These are phyloP conservation scores for Coprinopsis sp. DNA, from an alignment of 768 basidiomycete species.

Conservation along the genomic window DNA sequence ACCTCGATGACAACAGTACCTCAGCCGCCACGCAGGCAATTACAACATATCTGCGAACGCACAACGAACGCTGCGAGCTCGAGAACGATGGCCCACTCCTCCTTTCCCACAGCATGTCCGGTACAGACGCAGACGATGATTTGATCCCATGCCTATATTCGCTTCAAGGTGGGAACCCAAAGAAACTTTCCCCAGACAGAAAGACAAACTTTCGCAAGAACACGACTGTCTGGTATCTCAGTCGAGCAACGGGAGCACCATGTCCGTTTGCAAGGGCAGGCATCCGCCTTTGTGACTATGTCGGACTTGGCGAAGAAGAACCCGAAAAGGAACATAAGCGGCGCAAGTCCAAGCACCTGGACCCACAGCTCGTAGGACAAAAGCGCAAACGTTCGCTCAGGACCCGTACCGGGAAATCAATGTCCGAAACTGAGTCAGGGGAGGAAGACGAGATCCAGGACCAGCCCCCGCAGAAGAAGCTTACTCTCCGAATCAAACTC, in stretches of 20 bases:
- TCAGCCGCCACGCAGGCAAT: slow-evolving; percentile 80
- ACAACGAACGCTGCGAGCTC: slow-evolving; percentile 64
- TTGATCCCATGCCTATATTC: slow-evolving; percentile 69
- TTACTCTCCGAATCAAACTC: slow-evolving; percentile 62
- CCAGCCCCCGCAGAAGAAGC: slow-evolving; percentile 57
- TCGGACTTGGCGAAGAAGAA: slow-evolving; percentile 41
- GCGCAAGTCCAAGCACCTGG: slow-evolving; percentile 14
- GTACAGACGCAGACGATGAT: slow-evolving; percentile 68
- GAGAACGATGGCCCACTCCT: slow-evolving; percentile 73
- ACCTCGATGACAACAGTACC: slow-evolving; percentile 52
- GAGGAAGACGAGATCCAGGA: slow-evolving; percentile 35
- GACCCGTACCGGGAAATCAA: slow-evolving; percentile 25
- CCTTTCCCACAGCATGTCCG: slow-evolving; percentile 66
- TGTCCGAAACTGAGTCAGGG: slow-evolving; percentile 26
- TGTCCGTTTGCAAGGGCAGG: slow-evolving; percentile 74
- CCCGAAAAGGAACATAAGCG: slow-evolving; percentile 24
- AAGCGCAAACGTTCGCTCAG: slow-evolving; percentile 43
- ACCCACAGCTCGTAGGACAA: slow-evolving; percentile 27
- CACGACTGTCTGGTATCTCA: slow-evolving; percentile 79
- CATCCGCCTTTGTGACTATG: slow-evolving; percentile 68
- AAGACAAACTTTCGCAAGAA: slow-evolving; percentile 73
- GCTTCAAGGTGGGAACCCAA: slow-evolving; percentile 61
- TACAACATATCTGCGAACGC: slow-evolving; percentile 75
- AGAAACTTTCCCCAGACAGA: slow-evolving; percentile 35
- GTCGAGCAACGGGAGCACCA: slow-evolving; percentile 65